phyloP scores from a whole-genome alignment of 148 eudicot species.

The Linanthus parryae region DNA sequence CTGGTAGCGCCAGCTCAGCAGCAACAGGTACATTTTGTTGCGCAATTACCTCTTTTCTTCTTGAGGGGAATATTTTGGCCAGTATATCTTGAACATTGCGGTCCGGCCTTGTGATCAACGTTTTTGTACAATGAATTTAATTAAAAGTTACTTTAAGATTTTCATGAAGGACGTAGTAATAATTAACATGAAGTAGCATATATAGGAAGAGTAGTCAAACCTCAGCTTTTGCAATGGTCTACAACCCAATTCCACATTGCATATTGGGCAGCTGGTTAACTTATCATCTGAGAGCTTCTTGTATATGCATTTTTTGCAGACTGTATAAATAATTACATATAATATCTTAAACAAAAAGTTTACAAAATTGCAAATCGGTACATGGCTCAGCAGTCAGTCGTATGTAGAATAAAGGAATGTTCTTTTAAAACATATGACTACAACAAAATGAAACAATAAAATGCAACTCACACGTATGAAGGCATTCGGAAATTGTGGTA shows the following conservation, averaged over 20 bases:
- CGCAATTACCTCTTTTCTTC: conserved; percentile 53
- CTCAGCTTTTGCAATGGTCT: conserved; percentile 82
- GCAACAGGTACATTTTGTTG: too few relatives aligned
- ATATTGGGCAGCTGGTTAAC: conserved; percentile 70
- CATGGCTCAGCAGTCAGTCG: too few relatives aligned
- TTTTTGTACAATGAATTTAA: too few relatives aligned
- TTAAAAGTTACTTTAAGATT: too few relatives aligned
- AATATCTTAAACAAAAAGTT: too few relatives aligned
- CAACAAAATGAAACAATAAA: background rate
- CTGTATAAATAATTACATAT: too few relatives aligned
- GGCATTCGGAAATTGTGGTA: conserved; percentile 81
- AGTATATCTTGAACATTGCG: conserved; percentile 89
- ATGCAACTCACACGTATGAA: conserved; percentile 72
- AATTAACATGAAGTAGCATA: too few relatives aligned
- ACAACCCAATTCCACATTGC: conserved; percentile 72
- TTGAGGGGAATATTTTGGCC: conserved; percentile 74
- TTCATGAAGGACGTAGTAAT: too few relatives aligned
- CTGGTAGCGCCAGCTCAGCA: too few relatives aligned
- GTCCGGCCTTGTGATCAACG: conserved; percentile 99
- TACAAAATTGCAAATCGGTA: too few relatives aligned
- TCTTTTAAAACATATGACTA: background rate
- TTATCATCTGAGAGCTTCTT: conserved; percentile 81
- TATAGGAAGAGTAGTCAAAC: too few relatives aligned
- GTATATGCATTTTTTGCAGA: conserved; percentile 90
- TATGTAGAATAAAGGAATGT: too few relatives aligned